phyloP scores from a whole-genome alignment of 345 rosid species.

The Anacardium occidentale region DNA sequence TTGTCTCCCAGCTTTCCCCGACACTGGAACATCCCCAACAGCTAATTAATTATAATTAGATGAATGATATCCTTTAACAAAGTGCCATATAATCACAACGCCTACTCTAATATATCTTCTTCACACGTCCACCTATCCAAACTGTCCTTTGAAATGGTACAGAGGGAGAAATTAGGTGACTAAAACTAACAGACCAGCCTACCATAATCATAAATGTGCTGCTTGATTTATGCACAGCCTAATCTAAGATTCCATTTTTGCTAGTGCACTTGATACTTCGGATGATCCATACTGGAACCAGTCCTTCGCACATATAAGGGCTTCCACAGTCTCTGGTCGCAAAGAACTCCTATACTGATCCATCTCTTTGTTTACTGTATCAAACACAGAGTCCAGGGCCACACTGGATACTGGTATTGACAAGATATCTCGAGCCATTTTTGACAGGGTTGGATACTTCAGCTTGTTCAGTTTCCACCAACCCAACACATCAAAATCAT shows the following conservation, averaged over 20 bases:
- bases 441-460: slow-evolving; percentile 77
- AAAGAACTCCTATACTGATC: slow-evolving; percentile 68
- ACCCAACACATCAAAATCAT: slow-evolving; percentile 73
- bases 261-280: slow-evolving; percentile 39
- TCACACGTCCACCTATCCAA: slow-evolving; percentile 20
- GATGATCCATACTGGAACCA: slow-evolving; percentile 59
- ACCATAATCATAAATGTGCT: slow-evolving; percentile 16
- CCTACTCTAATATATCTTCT: slow-evolving; percentile 14
- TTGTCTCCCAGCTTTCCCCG: neutral
- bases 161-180: slow-evolving; percentile 2
- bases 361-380: slow-evolving; percentile 51
- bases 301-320: slow-evolving; percentile 82
- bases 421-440: slow-evolving; percentile 87
- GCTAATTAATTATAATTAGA: neutral
- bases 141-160: slow-evolving; percentile 19
- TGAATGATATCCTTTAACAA: neutral
- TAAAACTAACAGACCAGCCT: slow-evolving; percentile 20
- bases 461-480: slow-evolving; percentile 95
- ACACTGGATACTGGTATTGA: slow-evolving; percentile 63
- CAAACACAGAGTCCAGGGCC: slow-evolving; percentile 54
- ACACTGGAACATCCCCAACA: neutral
- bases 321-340: slow-evolving; percentile 86
- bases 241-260: slow-evolving; percentile 60
- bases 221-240: slow-evolving; percentile 3
- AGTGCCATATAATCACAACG: neutral